phyloP scores from a whole-genome alignment of 1,139 yeast genomes.

The Tardiomyces depauwii region DNA sequence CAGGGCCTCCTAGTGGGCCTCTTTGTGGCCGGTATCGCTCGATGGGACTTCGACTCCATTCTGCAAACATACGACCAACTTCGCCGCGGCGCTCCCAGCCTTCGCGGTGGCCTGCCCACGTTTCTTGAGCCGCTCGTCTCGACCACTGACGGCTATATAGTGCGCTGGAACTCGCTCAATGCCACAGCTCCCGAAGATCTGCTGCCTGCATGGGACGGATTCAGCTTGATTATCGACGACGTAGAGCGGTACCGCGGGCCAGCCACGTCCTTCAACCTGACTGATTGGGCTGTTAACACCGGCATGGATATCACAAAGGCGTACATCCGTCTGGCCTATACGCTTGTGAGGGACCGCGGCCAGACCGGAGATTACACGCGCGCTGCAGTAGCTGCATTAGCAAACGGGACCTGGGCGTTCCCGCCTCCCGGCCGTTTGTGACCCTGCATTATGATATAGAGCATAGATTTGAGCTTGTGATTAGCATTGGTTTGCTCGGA shows the following conservation, averaged over 20 bases:
- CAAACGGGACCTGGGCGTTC: constrained; percentile 3
- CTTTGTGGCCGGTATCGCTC: constrained; percentile 70
- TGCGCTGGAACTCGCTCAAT: background rate
- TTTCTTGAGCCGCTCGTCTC: constrained; percentile 29
- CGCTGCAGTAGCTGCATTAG: constrained; percentile 8
- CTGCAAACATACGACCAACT: constrained; percentile 65
- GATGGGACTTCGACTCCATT: constrained; percentile 92
- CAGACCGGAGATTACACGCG: constrained; percentile 7
- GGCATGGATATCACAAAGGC: background rate
- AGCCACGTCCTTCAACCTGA: constrained; percentile 16
- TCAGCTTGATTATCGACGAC: constrained; percentile 64
- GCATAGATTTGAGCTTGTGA: too few species aligned
- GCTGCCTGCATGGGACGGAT: constrained; percentile 29
- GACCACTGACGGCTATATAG: constrained; percentile 28
- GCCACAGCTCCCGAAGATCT: background rate
- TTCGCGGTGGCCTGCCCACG: constrained; percentile 40
- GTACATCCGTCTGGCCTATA: background rate
- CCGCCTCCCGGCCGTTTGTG: constrained; percentile 1
- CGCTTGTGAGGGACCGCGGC: background rate
- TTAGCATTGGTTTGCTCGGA: too few species aligned
- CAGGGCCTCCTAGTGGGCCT: constrained; percentile 82
- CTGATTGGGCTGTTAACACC: constrained; percentile 3
- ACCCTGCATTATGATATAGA: background rate
- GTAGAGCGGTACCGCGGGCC: constrained; percentile 60
- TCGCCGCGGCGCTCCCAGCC: constrained; percentile 61